Evolutionary conservation across 345 rosid genomes (phyloP).

Genomic region (Hibiscus tridactylites): DNA sequence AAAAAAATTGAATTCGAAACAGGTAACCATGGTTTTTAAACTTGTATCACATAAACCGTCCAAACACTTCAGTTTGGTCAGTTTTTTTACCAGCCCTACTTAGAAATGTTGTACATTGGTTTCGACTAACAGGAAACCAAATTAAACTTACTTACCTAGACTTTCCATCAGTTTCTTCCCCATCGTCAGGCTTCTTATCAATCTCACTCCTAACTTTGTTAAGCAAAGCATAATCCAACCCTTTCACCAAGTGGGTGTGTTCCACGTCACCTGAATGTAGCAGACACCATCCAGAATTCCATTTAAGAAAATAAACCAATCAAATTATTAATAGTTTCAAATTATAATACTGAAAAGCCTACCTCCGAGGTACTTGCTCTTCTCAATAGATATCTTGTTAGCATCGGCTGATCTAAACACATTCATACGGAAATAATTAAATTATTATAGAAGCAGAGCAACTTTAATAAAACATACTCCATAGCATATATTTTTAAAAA

Average conservation of each 20-base stretch:
- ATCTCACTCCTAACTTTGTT: slow-evolving; percentile 93
- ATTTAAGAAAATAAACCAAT: background rate
- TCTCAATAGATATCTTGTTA: slow-evolving; percentile 79
- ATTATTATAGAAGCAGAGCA: background rate
- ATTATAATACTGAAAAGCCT: background rate
- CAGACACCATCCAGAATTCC: background rate
- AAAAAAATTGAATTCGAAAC: too few species aligned
- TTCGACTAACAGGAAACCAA: background rate
- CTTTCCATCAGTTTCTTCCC: slow-evolving; percentile 54
- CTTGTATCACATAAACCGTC: too few species aligned
- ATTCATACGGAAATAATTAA: background rate
- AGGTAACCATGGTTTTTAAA: too few species aligned
- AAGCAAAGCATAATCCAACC: slow-evolving; percentile 86
- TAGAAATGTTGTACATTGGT: background rate
- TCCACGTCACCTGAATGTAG: slow-evolving; percentile 73
- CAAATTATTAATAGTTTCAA: background rate
- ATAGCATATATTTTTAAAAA: too few species aligned
- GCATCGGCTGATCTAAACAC: slow-evolving; percentile 60
- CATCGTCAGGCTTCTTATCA: slow-evolving; percentile 74
- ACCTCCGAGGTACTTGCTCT: slow-evolving; percentile 99
- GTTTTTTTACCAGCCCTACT: too few species aligned
- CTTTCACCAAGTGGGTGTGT: slow-evolving; percentile 97
- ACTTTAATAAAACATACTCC: background rate
- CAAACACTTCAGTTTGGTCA: too few species aligned
- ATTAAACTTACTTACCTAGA: slow-evolving; percentile 45